phyloP scores from a whole-genome alignment of 805 yeast species.

The Sugiyamaella americana region DNA sequence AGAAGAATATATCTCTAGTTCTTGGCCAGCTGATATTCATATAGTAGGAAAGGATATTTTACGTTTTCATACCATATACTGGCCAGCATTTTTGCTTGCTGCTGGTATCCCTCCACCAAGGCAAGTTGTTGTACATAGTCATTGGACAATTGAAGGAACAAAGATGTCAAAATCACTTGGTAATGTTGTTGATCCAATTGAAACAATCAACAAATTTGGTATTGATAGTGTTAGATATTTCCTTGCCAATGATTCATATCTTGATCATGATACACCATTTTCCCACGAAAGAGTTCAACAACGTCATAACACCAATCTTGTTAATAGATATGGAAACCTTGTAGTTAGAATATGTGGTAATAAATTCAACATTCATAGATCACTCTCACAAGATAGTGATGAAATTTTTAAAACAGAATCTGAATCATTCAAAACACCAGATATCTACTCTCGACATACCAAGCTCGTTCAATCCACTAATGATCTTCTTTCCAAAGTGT shows the following conservation, averaged over 20 bases:
- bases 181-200: conserved; percentile 87
- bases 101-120: conserved; percentile 66
- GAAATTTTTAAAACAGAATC: neutral
- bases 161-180: conserved; percentile 94
- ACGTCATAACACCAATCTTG: conserved; percentile 44
- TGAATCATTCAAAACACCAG: conserved; percentile 4
- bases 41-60: conserved; percentile 88
- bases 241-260: conserved; percentile 65
- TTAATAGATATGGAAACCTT: conserved; percentile 80
- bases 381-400: conserved; percentile 24
- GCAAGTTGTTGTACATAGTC: conserved; percentile 82
- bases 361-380: conserved; percentile 52
- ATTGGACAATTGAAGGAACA: conserved; percentile 83
- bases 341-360: conserved; percentile 67
- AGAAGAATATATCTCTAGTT: conserved; percentile 20
- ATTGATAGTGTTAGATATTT: conserved; percentile 59
- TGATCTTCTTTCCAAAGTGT: conserved; percentile 36
- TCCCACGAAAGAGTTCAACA: conserved; percentile 50
- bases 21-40: conserved; percentile 67
- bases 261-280: conserved; percentile 76
- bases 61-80: conserved; percentile 82
- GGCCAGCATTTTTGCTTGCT: conserved; percentile 91
- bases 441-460: conserved; percentile 6
- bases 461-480: conserved; percentile 34
- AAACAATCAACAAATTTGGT: conserved; percentile 57